phyloP scores from a whole-genome alignment of 139 green algal species.

The Chlamydomonas eustigma region DNA sequence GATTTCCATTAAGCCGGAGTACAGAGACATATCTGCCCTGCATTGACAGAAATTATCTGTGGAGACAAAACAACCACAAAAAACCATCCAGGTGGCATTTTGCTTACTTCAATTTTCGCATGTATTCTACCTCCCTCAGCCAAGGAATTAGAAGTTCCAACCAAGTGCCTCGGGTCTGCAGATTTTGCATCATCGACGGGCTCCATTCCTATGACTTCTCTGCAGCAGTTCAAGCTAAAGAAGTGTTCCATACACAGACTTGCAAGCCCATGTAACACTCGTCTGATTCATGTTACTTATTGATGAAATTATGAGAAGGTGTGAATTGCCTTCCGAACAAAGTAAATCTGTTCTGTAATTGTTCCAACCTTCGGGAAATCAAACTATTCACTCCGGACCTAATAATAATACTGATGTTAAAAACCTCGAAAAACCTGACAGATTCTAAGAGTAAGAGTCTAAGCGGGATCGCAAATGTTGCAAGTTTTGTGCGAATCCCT shows the following conservation, averaged over 20 bases:
- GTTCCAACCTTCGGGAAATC: no score
- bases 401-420: no score
- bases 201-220: background rate
- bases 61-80: background rate
- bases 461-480: background rate
- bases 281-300: background rate
- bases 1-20: constrained; percentile 24
- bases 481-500: background rate
- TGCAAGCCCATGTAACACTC: no score
- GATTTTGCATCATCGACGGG: background rate
- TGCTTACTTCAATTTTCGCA: constrained; percentile 19
- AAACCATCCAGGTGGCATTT: no score
- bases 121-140: constrained; percentile 30
- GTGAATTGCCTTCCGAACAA: no score
- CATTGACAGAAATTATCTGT: background rate
- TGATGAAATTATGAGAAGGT: background rate
- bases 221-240: background rate
- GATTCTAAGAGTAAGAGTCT: background rate
- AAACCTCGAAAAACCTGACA: background rate
- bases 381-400: no score
- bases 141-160: constrained; percentile 14
- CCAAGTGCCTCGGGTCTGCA: background rate
- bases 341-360: no score
- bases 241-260: background rate
- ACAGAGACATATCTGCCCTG: constrained; percentile 54